Evolutionary conservation across 2,329 filamentous ascomycete genomes (phyloP), one percentile per base, ranked within the genome.

Genomic region (Malbranchea zuffiana): DNA sequence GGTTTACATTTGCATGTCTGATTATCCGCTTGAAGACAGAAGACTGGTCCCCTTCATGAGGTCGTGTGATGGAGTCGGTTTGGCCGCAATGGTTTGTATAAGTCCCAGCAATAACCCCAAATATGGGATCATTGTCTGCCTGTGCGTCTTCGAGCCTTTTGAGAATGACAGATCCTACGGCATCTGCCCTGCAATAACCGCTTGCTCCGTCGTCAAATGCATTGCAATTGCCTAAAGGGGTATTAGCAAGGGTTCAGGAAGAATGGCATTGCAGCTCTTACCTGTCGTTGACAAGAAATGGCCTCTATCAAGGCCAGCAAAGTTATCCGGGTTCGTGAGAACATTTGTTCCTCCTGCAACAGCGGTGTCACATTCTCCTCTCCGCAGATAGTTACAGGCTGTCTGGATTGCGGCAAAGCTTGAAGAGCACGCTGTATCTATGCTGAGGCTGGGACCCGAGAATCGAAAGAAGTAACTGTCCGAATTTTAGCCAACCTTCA

Each of bases 191-290:
- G 61, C 82, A 88, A 60, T 90, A 88, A 1, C 83, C 83, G 58
- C 87, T 81, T 3, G 83, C 83, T 23, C 70, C 74, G 45, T 84
- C 78, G 56, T 88, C 82, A 53, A 84, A 90, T 0, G 82, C 84
- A 51, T 84, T 82, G 59, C 82, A 87, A 44, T 76, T 72, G 5
- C 82, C 81, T 61, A 88, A 87, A 50, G 84, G 79, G 10, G 80
- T 82, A 10, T n/a, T n/a, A n/a, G n/a, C n/a, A n/a, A n/a, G n/a
- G n/a, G n/a, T n/a, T n/a, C n/a, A n/a, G n/a, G n/a, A n/a, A n/a
- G n/a, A 18, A 23, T 39, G 33, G 35, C 29, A 12, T 10, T 44
- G 59, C 82, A 87, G 44, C 75, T 72, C 5, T 82, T 80, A 11
- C 82, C 80, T 80, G 37, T 39, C 4, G 17, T 80, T 18, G 80